Percentiles rank a stretch among this genome's conserved stretches.
These are phyloP conservation scores for Leucosporidium yakuticum DNA, from an alignment of 768 basidiomycete species.

Conservation along the genomic window DNA sequence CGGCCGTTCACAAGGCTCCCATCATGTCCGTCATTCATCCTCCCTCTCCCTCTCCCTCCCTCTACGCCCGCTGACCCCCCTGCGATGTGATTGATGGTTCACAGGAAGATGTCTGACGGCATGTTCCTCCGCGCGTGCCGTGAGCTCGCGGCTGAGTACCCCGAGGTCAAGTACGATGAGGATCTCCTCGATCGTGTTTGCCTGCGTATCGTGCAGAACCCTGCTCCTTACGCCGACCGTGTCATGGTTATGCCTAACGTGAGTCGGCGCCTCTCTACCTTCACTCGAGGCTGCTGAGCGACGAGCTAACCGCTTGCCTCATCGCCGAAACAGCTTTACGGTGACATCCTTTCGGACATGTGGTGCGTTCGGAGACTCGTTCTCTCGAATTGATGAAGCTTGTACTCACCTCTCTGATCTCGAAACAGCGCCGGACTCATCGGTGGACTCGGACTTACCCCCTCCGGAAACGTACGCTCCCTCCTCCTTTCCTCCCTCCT, in stretches of 20 bases:
- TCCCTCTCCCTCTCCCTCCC: not conserved
- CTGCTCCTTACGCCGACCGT: slow-evolving; percentile 82
- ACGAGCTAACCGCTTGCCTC: not conserved
- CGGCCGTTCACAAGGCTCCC: slow-evolving; percentile 98
- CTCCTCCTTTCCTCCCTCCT: not conserved
- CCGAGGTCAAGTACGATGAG: slow-evolving; percentile 87
- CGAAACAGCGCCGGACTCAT: slow-evolving; percentile 69
- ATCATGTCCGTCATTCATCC: slow-evolving; percentile 67
- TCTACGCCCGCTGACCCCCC: too few species aligned
- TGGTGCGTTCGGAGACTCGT: slow-evolving; percentile 45
- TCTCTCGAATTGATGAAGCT: too few species aligned
- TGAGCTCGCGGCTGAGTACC: slow-evolving; percentile 91
- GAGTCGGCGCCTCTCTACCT: too few species aligned
- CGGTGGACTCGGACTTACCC: slow-evolving; percentile 65
- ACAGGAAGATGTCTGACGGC: slow-evolving; percentile 99
- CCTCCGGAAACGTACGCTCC: slow-evolving; percentile 18
- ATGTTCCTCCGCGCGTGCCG: slow-evolving; percentile 99
- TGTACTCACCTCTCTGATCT: too few species aligned
- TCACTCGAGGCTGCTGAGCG: too few species aligned
- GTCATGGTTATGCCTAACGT: slow-evolving; percentile 99
- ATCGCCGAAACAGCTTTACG: slow-evolving; percentile 29
- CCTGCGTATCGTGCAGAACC: slow-evolving; percentile 85
- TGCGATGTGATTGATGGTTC: not conserved
- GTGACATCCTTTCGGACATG: slow-evolving; percentile 60
- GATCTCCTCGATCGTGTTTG: slow-evolving; percentile 95